These are phyloP conservation scores for Zanthoxylum bungeanum DNA, from an alignment of 345 rosid genomes.

Conservation along the genomic window DNA sequence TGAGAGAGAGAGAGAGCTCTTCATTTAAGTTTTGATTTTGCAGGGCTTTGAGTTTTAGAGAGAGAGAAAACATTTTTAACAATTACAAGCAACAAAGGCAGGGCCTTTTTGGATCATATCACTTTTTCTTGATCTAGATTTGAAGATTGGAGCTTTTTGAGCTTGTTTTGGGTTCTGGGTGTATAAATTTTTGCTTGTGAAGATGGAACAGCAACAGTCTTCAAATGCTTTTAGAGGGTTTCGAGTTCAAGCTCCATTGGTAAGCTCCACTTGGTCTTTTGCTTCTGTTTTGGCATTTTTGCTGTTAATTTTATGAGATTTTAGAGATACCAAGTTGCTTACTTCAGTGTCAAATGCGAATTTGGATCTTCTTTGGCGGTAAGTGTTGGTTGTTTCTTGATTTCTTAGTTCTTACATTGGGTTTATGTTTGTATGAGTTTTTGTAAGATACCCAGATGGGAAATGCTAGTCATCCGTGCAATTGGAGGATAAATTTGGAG, in stretches of 20 bases:
- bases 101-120: slow-evolving; percentile 10
- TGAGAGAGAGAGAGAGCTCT: background rate
- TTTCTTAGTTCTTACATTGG: background rate
- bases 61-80: background rate
- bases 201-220: slow-evolving; percentile 58
- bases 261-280: slow-evolving; percentile 20
- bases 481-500: background rate
- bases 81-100: background rate
- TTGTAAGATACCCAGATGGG: slow-evolving; percentile 2
- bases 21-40: background rate
- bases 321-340: slow-evolving; percentile 6
- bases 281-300: background rate
- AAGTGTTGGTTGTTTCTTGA: background rate
- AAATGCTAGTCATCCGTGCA: slow-evolving; percentile 9
- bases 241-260: slow-evolving; percentile 86
- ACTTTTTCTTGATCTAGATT: background rate
- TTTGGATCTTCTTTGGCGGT: background rate
- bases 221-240: slow-evolving; percentile 51
- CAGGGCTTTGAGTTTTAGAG: slow-evolving; percentile 21
- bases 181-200: slow-evolving; percentile 34
- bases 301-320: slow-evolving; percentile 2
- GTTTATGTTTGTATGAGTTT: slow-evolving; percentile 1
- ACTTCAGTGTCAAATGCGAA: slow-evolving; percentile 17
- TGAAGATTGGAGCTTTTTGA: background rate
- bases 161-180: slow-evolving; percentile 13